Conservation (phyloP, 768 basidiomycete genomes). For the Kwoniella sp. region DNA sequence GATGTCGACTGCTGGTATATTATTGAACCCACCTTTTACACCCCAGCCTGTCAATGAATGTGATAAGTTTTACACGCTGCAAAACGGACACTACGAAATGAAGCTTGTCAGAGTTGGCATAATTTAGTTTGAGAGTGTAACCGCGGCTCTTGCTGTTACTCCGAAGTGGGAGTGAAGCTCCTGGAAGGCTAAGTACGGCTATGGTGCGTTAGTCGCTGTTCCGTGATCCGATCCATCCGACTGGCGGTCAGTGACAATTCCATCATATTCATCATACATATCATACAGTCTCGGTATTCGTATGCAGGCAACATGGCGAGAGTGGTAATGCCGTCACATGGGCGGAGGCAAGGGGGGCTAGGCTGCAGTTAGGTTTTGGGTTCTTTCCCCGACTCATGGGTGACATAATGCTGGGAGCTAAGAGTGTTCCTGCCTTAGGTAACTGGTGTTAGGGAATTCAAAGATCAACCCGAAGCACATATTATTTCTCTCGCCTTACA, state of each 20-base stretch:
- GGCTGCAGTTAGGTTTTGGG: not conserved
- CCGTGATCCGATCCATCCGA: too few species aligned
- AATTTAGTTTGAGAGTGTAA: not conserved
- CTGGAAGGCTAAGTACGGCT: too few species aligned
- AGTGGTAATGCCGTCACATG: constrained; percentile 3
- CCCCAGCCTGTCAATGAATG: not conserved
- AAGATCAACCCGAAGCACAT: constrained; percentile 2
- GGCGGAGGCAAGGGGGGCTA: not conserved
- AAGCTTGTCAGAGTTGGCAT: not conserved
- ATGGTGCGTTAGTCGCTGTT: not conserved
- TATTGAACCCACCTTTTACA: too few species aligned
- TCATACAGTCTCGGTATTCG: not conserved
- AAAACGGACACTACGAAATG: not conserved
- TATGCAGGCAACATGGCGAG: not conserved
- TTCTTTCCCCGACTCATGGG: not conserved
- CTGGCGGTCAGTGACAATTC: too few species aligned
- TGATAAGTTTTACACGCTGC: not conserved
- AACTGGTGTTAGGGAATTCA: not conserved
- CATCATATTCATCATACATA: not conserved
- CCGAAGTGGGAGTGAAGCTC: not conserved
- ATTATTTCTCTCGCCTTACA: too few species aligned
- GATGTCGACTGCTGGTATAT: too few species aligned
- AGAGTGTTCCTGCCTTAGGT: not conserved
- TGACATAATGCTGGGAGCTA: not conserved
- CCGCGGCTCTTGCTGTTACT: not conserved